A percentile compares a stretch with the other conserved stretches of the same genome.
Evolutionary conservation across 2,329 filamentous ascomycete genomes (phyloP).

Genomic region (Diaporthe vexans): DNA sequence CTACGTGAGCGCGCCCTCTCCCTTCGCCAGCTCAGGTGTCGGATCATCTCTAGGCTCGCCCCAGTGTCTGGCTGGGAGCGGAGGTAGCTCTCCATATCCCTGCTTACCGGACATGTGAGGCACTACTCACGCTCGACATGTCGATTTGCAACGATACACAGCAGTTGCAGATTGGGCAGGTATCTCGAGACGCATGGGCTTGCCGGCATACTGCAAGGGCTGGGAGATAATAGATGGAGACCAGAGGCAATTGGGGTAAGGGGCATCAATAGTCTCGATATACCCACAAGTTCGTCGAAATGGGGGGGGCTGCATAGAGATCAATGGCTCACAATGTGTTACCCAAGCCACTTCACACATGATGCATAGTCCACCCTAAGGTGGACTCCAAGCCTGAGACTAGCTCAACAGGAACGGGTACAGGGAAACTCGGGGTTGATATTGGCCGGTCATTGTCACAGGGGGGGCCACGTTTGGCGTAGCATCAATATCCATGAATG

Average conservation of each 20-base stretch:
- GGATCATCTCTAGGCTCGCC: slow-evolving; percentile 42
- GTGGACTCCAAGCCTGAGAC: not conserved
- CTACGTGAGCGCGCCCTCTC: slow-evolving; percentile 47
- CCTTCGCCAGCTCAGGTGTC: slow-evolving; percentile 43
- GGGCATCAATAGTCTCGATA: not conserved
- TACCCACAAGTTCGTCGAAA: not conserved
- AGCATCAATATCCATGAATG: not conserved
- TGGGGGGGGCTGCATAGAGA: too few relatives aligned
- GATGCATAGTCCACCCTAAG: not conserved
- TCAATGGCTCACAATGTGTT: not conserved
- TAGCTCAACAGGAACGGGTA: not conserved
- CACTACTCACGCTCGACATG: slow-evolving; percentile 65
- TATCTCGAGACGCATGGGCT: not conserved
- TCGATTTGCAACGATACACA: not conserved
- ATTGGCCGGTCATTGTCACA: slow-evolving; percentile 21
- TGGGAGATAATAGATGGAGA: not conserved
- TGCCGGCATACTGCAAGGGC: not conserved
- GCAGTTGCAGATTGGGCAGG: too few relatives aligned
- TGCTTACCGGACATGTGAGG: slow-evolving; percentile 49
- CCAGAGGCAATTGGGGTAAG: not conserved
- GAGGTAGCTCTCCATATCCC: slow-evolving; percentile 29
- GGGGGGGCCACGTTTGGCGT: not conserved
- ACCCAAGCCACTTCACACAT: not conserved
- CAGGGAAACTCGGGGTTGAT: not conserved
- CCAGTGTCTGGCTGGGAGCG: slow-evolving; percentile 20